These are phyloP conservation scores for Salvia rosmarinus DNA, from an alignment of 257 asterid species.

Conservation along the genomic window DNA sequence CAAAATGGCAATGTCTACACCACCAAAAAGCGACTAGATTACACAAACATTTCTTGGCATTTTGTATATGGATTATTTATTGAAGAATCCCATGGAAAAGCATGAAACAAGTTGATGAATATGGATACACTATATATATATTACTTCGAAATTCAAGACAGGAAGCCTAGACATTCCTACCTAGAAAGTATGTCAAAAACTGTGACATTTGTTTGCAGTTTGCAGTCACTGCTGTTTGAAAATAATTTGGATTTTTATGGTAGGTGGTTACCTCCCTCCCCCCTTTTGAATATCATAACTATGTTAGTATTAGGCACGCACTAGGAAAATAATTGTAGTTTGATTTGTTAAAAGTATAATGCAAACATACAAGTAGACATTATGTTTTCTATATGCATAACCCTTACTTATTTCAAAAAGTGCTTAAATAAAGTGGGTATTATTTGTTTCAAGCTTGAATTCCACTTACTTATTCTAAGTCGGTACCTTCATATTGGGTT, in stretches of 20 bases:
- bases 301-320: too few species aligned
- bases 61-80: constrained; percentile 19
- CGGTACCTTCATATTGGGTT: too few species aligned
- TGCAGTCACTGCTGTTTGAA: not conserved
- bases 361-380: too few species aligned
- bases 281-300: too few species aligned
- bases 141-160: constrained; percentile 5
- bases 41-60: constrained; percentile 28
- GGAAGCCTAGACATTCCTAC: constrained; percentile 13
- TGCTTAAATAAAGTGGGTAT: too few species aligned
- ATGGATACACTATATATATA: not conserved
- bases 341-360: too few species aligned
- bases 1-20: not conserved
- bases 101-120: constrained; percentile 15
- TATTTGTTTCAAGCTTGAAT: too few species aligned
- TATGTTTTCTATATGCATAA: too few species aligned
- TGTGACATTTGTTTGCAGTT: constrained; percentile 14
- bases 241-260: not conserved
- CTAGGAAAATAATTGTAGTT: too few species aligned
- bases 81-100: constrained; percentile 23
- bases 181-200: not conserved
- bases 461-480: too few species aligned
- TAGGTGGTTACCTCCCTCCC: not conserved
- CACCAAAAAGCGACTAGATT: not conserved
- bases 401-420: too few species aligned